phyloP scores from a whole-genome alignment of 2,329 filamentous ascomycete species.

The Magnaporthiopsis poae region DNA sequence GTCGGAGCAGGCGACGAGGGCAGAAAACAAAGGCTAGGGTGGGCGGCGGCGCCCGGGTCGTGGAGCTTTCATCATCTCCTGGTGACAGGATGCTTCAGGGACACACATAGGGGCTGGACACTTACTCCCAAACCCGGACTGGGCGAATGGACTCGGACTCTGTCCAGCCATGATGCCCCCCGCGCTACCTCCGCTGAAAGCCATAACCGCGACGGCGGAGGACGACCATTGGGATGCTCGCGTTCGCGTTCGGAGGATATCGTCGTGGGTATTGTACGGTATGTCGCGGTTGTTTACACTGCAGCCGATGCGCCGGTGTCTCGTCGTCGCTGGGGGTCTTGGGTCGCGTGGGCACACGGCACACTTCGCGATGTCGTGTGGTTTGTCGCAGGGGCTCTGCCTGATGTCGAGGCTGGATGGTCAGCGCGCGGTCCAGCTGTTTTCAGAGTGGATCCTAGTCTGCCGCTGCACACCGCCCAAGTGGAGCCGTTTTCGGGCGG shows the following conservation, averaged over 20 bases:
- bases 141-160: conserved; percentile 4
- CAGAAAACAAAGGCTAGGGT: conserved; percentile 9
- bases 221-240: conserved; percentile 3
- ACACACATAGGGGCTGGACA: neutral
- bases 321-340: neutral
- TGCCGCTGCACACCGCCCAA: too few species aligned
- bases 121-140: conserved; percentile 1
- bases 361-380: neutral
- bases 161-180: conserved; percentile 5
- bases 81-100: neutral
- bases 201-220: conserved; percentile 7
- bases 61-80: neutral
- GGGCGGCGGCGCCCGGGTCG: neutral
- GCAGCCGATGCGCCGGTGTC: neutral
- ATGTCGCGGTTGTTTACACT: neutral
- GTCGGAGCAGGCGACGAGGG: neutral
- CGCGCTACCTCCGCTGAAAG: conserved; percentile 8
- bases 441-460: neutral
- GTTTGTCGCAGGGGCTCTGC: neutral
- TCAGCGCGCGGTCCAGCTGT: too few species aligned
- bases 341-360: neutral
- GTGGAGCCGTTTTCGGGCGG: neutral
- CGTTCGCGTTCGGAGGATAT: neutral
- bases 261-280: neutral
- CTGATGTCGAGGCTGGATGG: neutral